phyloP scores from a whole-genome alignment of 495 filamentous ascomycete genomes.

The Penicillium desertorum region DNA sequence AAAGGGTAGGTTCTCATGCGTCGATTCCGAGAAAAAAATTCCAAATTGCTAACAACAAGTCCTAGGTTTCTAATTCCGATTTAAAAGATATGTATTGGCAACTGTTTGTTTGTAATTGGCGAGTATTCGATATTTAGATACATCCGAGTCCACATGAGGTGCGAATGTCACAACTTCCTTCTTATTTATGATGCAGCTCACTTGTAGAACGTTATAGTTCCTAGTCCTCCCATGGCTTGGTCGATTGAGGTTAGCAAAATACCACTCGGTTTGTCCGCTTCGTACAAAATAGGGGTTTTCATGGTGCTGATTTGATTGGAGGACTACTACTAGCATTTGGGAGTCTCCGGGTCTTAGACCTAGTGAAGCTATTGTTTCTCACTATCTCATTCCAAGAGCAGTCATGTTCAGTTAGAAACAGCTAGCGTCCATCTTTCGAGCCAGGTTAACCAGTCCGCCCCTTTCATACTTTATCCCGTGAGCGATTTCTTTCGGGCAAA shows the following conservation, averaged over 20 bases:
- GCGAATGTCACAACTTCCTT: background rate
- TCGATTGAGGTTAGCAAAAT: background rate
- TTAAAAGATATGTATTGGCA: background rate
- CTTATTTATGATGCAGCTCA: background rate
- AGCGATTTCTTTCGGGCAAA: background rate
- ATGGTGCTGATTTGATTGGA: background rate
- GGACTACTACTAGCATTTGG: background rate
- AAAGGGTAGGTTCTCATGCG: conserved; percentile 37
- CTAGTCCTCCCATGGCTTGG: too few species aligned
- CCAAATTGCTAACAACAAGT: background rate
- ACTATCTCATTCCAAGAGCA: background rate
- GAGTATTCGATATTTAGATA: background rate
- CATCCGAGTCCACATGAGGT: background rate
- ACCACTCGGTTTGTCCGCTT: background rate
- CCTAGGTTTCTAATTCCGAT: background rate
- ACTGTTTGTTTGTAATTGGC: background rate
- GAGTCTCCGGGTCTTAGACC: background rate
- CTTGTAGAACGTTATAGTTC: background rate
- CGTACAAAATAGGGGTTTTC: background rate
- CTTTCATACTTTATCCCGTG: background rate
- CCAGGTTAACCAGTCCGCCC: background rate
- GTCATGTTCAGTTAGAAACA: background rate
- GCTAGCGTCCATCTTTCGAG: background rate
- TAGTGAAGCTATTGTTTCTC: too few species aligned
- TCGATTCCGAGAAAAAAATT: background rate